These are phyloP conservation scores for Solanum hybrid DNA, from an alignment of 305 asterid genomes.

Conservation along the genomic window DNA sequence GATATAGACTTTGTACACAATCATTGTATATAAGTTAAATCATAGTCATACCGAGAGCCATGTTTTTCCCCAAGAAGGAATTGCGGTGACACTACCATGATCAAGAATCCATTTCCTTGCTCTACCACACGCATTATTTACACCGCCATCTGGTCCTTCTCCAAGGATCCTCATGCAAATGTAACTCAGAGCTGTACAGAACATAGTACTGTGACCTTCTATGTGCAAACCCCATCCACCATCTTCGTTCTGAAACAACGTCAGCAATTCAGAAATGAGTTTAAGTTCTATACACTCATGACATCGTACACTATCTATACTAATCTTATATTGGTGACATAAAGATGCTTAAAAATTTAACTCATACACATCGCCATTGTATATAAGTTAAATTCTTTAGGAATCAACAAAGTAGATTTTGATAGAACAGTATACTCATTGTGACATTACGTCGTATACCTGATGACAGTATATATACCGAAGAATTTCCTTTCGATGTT, in stretches of 20 bases:
- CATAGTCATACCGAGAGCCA: constrained; percentile 62
- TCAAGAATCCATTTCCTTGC: constrained; percentile 91
- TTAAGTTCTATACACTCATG: neutral
- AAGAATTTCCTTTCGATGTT: constrained; percentile 69
- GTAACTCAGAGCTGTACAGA: constrained; percentile 63
- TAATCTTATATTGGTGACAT: neutral
- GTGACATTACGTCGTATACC: constrained; percentile 25
- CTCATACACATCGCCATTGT: neutral
- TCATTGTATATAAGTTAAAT: neutral
- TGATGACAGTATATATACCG: constrained; percentile 86
- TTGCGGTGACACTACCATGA: constrained; percentile 67
- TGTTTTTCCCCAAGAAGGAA: constrained; percentile 95
- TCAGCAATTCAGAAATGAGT: neutral
- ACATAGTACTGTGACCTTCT: constrained; percentile 84
- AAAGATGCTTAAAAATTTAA: neutral
- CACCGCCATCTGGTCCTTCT: constrained; percentile 63
- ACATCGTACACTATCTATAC: neutral
- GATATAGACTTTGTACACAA: neutral
- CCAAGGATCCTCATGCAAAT: constrained; percentile 76
- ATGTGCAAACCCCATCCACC: constrained; percentile 91
- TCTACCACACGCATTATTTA: constrained; percentile 51
- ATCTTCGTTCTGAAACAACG: constrained; percentile 51
- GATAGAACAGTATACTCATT: neutral
- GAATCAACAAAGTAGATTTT: too few species aligned
- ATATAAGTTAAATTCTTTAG: neutral